Evolutionary conservation across 306 rosid genomes (phyloP), one percentile per base, ranked within the genome.

Genomic region (Prunus armeniaca): DNA sequence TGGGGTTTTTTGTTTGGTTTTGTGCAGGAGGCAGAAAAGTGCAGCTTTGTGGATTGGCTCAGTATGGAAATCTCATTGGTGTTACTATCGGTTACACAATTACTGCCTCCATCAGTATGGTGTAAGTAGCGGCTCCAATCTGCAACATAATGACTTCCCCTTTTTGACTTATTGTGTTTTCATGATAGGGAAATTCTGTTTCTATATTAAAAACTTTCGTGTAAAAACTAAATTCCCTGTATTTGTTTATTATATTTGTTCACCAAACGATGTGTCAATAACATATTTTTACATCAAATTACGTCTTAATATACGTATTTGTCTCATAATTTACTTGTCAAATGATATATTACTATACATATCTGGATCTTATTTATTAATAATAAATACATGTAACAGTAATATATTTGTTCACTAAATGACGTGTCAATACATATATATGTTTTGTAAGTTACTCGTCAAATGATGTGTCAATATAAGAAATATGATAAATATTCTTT

Each of bases 31-130:
- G 99, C 12, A 82, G 82, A 58, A 95, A 83, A 49, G 91, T 92
- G 28, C 91, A 88, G 86, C 87, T 95, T 0, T 92, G 99, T 79
- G 99, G 97, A 28, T 65, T 95, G 82, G 99, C 99, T 73, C 99
- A 92, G 80, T 95, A 95, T 55, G 71, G 86, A 46, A 95, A 92
- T 76, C 91, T 95, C 5, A 61, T 92, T 5, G 99, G 99, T 19
- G 90, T 95, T 46, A 87, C 93, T 7, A 82, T 95, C 85, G 99
- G 99, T 17, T 95, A 95, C 89, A 95, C 97, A 7, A 95, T 95
- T 67, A 95, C 97, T 19, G 97, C 97, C 34, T 95, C 97, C 45
- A 95, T 92, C 71, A 92, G 97, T 77, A 88, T 95, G 96, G 97
- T 95, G 98, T 95, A 88, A 85, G 97, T 80, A 51, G 65, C 54